Conservation (phyloP, 1,139 yeast species). For the Debaryomyces sp. region DNA sequence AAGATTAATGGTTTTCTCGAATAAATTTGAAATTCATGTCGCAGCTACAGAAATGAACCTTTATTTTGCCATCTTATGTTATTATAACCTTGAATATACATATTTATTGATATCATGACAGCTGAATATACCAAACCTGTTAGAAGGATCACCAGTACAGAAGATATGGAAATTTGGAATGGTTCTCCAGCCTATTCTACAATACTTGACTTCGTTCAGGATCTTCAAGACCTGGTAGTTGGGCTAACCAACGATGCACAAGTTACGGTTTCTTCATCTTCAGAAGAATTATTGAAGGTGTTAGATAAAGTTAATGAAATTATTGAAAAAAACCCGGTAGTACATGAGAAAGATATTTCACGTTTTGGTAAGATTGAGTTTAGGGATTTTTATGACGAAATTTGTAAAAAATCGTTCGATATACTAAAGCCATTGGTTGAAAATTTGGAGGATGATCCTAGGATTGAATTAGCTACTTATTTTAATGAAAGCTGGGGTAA, state of each 20-base stretch:
- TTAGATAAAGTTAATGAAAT: slow-evolving; percentile 49
- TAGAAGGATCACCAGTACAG: slow-evolving; percentile 57
- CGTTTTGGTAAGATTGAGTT: slow-evolving; percentile 93
- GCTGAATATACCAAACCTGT: slow-evolving; percentile 33
- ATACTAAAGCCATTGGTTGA: slow-evolving; percentile 23
- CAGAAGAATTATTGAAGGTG: slow-evolving; percentile 36
- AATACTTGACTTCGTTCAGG: slow-evolving; percentile 56
- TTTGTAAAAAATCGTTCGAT: slow-evolving; percentile 32
- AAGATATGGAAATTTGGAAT: slow-evolving; percentile 70
- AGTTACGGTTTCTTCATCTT: slow-evolving; percentile 32
- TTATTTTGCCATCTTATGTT: slow-evolving; percentile 5
- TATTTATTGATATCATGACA: slow-evolving; percentile 2
- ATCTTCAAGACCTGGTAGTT: slow-evolving; percentile 64
- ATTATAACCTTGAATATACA: not conserved
- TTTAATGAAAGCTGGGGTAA: slow-evolving; percentile 82
- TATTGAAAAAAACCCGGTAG: slow-evolving; percentile 66
- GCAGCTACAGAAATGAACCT: not conserved
- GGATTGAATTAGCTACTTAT: slow-evolving; percentile 52
- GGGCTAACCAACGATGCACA: slow-evolving; percentile 61
- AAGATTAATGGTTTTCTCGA: not conserved
- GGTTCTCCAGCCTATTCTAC: slow-evolving; percentile 51
- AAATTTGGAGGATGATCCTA: slow-evolving; percentile 20
- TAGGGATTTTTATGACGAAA: slow-evolving; percentile 78
- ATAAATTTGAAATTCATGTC: not conserved
- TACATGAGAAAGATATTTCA: slow-evolving; percentile 63